Conservation (phyloP, 768 basidiomycete genomes). For the Termitomyces sp. region DNA sequence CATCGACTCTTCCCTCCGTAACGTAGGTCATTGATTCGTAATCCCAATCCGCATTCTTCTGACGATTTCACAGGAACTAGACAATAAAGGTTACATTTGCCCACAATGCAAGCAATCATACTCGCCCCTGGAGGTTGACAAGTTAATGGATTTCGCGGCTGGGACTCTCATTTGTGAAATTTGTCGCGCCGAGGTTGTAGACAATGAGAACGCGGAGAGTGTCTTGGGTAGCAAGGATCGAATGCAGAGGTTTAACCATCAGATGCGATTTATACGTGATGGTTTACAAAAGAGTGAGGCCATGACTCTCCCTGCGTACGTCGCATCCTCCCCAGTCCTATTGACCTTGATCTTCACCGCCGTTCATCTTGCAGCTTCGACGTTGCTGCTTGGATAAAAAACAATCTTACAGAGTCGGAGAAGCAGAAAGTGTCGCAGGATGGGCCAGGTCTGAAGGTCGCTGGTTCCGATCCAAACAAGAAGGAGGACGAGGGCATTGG, state of each 20-base stretch:
- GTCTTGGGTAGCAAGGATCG: slow-evolving; percentile 84
- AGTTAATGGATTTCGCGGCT: slow-evolving; percentile 65
- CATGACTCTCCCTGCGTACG: slow-evolving; percentile 79
- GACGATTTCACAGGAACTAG: slow-evolving; percentile 66
- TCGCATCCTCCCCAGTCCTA: slow-evolving; percentile 10
- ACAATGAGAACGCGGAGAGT: slow-evolving; percentile 88
- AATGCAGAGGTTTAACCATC: slow-evolving; percentile 92
- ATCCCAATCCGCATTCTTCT: not conserved
- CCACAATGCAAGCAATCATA: slow-evolving; percentile 82
- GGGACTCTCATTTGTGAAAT: slow-evolving; percentile 80
- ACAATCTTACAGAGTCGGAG: slow-evolving; percentile 59
- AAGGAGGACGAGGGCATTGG: slow-evolving; percentile 73
- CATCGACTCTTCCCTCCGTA: slow-evolving; percentile 85
- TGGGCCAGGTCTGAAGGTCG: slow-evolving; percentile 61
- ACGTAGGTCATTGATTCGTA: slow-evolving; percentile 43
- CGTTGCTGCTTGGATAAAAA: slow-evolving; percentile 76
- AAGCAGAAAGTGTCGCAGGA: slow-evolving; percentile 48
- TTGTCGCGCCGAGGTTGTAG: slow-evolving; percentile 79
- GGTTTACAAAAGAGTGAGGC: slow-evolving; percentile 86
- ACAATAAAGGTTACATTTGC: slow-evolving; percentile 97
- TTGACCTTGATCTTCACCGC: not conserved
- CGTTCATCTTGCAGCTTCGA: slow-evolving; percentile 55
- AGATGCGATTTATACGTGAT: slow-evolving; percentile 84
- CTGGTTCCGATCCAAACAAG: slow-evolving; percentile 57
- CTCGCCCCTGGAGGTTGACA: slow-evolving; percentile 79